Evolutionary conservation across 495 filamentous ascomycete species (phyloP).

Genomic region (Lineolata rhizophorae): DNA sequence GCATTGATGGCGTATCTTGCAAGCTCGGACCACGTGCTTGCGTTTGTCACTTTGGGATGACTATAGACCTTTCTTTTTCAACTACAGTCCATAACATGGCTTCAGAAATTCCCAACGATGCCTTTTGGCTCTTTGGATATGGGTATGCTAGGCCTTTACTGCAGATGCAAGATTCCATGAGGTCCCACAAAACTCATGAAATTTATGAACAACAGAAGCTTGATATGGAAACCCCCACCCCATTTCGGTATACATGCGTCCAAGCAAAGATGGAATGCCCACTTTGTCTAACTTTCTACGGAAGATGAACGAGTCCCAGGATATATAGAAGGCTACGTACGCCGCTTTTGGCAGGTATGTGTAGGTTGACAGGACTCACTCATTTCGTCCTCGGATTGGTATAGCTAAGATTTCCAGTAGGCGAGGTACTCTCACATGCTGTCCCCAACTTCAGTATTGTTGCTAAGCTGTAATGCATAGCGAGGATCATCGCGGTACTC

Average conservation of each 20-base stretch:
- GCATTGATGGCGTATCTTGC: no score
- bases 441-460: neutral
- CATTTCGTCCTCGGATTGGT: slow-evolving; percentile 11
- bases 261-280: no score
- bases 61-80: no score
- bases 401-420: slow-evolving; percentile 18
- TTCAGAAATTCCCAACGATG: no score
- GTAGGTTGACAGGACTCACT: neutral
- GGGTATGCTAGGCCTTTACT: slow-evolving; percentile 51
- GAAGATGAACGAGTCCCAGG: slow-evolving; percentile 73
- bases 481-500: slow-evolving; percentile 88
- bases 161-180: slow-evolving; percentile 3
- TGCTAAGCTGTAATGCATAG: slow-evolving; percentile 20
- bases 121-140: slow-evolving; percentile 85
- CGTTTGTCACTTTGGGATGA: no score
- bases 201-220: slow-evolving; percentile 48
- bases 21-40: no score
- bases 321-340: slow-evolving; percentile 84
- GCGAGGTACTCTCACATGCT: slow-evolving; percentile 25
- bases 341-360: slow-evolving; percentile 88
- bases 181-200: slow-evolving; percentile 2
- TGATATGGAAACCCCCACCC: slow-evolving; percentile 97
- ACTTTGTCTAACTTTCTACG: no score
- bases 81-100: no score
- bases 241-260: slow-evolving; percentile 48